Conservation (phyloP, 495 filamentous ascomycete genomes). For the Trypethelium eluteriae region DNA sequence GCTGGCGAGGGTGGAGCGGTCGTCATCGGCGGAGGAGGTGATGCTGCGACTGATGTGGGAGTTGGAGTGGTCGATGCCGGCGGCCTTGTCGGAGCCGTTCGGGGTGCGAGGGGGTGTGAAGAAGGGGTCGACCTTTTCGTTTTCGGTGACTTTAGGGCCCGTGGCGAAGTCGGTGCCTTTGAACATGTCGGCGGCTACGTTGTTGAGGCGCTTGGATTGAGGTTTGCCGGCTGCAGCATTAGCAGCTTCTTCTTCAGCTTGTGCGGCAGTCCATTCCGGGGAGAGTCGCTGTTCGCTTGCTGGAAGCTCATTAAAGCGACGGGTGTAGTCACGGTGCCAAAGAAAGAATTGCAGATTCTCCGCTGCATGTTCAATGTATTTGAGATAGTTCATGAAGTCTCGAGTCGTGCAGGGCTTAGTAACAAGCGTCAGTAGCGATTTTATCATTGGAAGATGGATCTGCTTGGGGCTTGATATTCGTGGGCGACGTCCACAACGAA, state of each 20-base stretch:
- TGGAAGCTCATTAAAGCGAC: conserved; percentile 50
- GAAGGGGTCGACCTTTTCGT: conserved; percentile 46
- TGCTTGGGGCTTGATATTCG: background rate
- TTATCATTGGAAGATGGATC: background rate
- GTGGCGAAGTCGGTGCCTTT: conserved; percentile 52
- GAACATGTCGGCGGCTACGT: conserved; percentile 42
- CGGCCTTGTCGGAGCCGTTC: conserved; percentile 20
- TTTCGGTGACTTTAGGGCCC: conserved; percentile 31
- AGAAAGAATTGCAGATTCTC: conserved; percentile 78
- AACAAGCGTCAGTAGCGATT: background rate
- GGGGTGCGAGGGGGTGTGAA: conserved; percentile 47
- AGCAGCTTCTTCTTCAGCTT: conserved; percentile 43
- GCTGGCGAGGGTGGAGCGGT: conserved; percentile 17
- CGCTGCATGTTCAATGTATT: conserved; percentile 63
- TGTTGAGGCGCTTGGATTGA: conserved; percentile 30
- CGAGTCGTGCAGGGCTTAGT: conserved; percentile 61
- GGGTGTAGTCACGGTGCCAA: conserved; percentile 60
- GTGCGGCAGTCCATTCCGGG: conserved; percentile 53
- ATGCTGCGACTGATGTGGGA: no score
- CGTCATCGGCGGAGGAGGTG: conserved; percentile 9
- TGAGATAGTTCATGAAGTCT: conserved; percentile 75
- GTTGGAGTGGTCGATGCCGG: no score
- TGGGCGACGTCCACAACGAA: background rate
- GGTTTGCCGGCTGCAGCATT: conserved; percentile 21
- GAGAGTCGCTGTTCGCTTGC: conserved; percentile 49